Evolutionary conservation across 108 stramenopile genomes (phyloP).

Genomic region (Chaetoceros tenuissimus): DNA sequence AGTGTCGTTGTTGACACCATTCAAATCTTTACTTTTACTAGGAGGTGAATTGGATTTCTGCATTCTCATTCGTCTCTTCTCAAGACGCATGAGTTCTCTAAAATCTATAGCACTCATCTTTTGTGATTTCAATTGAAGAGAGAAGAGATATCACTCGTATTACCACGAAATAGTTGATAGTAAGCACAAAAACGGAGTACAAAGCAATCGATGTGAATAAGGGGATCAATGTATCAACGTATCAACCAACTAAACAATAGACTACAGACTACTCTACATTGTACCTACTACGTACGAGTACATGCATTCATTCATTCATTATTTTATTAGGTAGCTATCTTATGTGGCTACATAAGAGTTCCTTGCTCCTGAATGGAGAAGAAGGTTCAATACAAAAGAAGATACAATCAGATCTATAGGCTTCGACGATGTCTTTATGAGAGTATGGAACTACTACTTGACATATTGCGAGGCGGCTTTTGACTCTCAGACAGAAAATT

Average conservation of each 20-base stretch:
- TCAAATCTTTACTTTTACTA: not conserved
- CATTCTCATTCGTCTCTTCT: not conserved
- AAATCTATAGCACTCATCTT: not conserved
- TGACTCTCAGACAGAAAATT: slow-evolving; percentile 61
- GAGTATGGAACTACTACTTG: slow-evolving; percentile 95
- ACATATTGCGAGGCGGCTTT: slow-evolving; percentile 96
- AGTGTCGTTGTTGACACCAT: not conserved
- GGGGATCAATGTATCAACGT: no score
- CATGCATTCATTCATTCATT: no score
- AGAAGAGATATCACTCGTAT: no score
- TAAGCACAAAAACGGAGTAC: no score
- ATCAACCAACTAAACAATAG: no score
- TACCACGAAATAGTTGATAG: no score
- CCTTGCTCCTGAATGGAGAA: slow-evolving; percentile 91
- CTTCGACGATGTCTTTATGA: slow-evolving; percentile 90
- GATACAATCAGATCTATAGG: slow-evolving; percentile 58
- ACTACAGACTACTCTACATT: no score
- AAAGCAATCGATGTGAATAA: no score
- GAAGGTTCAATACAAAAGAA: slow-evolving; percentile 79
- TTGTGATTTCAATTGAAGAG: not conserved
- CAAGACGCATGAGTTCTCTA: not conserved
- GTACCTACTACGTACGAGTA: no score
- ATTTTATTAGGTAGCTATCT: no score
- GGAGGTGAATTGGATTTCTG: not conserved
- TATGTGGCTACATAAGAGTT: no score